A percentile compares a stretch with the other conserved stretches of the same genome.
Evolutionary conservation across 805 yeast genomes (phyloP).

Genomic region (Suhomyces emberorum): DNA sequence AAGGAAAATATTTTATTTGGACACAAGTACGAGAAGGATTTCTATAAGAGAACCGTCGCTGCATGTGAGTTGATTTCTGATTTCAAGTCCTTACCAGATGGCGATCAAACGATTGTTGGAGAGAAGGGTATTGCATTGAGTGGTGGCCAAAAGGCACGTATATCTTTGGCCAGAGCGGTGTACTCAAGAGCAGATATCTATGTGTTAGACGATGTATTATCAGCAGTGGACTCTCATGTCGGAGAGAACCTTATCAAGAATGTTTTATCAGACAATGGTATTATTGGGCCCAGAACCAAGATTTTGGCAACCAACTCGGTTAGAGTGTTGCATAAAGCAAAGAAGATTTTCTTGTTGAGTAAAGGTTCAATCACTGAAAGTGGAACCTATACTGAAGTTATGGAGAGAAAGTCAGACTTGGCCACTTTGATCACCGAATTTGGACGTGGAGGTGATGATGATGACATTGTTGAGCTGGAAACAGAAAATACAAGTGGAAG

Average conservation of each 20-base stretch:
- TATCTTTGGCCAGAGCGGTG: conserved; percentile 41
- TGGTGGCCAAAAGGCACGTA: conserved; percentile 44
- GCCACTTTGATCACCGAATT: conserved; percentile 21
- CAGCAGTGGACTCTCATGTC: conserved; percentile 44
- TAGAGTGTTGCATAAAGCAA: conserved; percentile 32
- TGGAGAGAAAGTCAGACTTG: conserved; percentile 18
- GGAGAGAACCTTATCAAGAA: conserved; percentile 31
- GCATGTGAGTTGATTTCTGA: conserved; percentile 39
- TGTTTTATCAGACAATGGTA: conserved; percentile 30
- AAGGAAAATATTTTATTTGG: conserved; percentile 41
- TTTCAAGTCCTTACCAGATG: conserved; percentile 35
- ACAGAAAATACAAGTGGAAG: neutral
- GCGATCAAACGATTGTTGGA: conserved; percentile 42
- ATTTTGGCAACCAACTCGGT: conserved; percentile 41
- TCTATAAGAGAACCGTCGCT: conserved; percentile 29
- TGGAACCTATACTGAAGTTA: conserved; percentile 20
- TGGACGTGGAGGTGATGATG: conserved; percentile 10
- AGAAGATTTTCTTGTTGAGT: conserved; percentile 29
- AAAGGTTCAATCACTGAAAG: conserved; percentile 29
- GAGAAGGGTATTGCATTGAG: conserved; percentile 42
- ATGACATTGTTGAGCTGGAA: conserved; percentile 5
- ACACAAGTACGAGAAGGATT: conserved; percentile 25
- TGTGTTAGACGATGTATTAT: conserved; percentile 39
- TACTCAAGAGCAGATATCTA: conserved; percentile 39
- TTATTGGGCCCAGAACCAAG: conserved; percentile 32